Conservation (phyloP, 2,329 filamentous ascomycete genomes). For the Phaeosphaeria sp. region DNA sequence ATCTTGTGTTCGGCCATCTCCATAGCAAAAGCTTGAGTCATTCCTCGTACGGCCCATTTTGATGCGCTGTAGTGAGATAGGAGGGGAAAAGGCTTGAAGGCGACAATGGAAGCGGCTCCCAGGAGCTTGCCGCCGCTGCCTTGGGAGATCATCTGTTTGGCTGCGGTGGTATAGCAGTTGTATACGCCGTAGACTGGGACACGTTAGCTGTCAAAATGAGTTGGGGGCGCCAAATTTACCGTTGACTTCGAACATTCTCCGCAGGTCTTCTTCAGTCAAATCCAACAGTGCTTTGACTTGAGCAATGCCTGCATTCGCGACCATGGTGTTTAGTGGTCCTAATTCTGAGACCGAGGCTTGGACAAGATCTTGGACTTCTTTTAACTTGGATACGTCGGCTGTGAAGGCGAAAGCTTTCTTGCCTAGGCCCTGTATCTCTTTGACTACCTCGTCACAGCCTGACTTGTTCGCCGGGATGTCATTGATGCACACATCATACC, state of each 20-base stretch:
- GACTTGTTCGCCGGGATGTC: conserved; percentile 62
- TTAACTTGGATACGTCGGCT: conserved; percentile 66
- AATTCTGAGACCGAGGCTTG: conserved; percentile 59
- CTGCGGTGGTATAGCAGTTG: conserved; percentile 69
- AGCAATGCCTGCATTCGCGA: conserved; percentile 69
- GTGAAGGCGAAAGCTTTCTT: conserved; percentile 61
- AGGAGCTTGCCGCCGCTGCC: conserved; percentile 58
- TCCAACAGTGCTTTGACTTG: conserved; percentile 65
- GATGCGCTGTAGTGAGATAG: conserved; percentile 68
- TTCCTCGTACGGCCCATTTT: conserved; percentile 71
- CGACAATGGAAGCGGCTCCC: conserved; percentile 61
- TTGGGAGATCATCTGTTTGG: conserved; percentile 69
- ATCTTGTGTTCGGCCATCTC: conserved; percentile 69
- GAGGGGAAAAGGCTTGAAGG: conserved; percentile 65
- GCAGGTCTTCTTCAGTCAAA: conserved; percentile 63
- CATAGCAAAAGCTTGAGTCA: conserved; percentile 71
- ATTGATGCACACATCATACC: conserved; percentile 71
- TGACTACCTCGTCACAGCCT: conserved; percentile 60
- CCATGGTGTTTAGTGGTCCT: conserved; percentile 60
- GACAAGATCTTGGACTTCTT: conserved; percentile 62
- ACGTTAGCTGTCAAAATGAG: not conserved
- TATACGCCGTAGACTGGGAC: conserved; percentile 64
- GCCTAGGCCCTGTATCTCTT: conserved; percentile 60
- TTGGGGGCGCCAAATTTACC: conserved; percentile 13
- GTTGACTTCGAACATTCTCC: conserved; percentile 68